phyloP scores from a whole-genome alignment of 306 rosid species.

The Acacia melanoxylon region DNA sequence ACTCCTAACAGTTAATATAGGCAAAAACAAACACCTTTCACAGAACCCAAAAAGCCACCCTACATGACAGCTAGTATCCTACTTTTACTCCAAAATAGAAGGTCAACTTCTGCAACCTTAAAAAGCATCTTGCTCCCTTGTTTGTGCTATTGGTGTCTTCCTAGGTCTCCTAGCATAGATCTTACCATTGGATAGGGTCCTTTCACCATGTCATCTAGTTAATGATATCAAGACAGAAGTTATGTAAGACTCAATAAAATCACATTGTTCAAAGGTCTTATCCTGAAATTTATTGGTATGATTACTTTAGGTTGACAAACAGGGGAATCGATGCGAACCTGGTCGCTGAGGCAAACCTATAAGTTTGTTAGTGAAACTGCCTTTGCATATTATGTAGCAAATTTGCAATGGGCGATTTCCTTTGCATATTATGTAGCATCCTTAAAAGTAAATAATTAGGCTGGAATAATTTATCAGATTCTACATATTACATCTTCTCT shows the following conservation, averaged over 20 bases:
- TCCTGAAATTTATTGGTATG: not conserved
- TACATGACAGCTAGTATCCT: too few relatives aligned
- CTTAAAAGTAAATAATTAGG: too few relatives aligned
- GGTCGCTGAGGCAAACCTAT: not conserved
- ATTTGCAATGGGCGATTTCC: not conserved
- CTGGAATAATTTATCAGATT: not conserved
- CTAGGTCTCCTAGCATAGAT: too few relatives aligned
- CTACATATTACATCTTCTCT: not conserved
- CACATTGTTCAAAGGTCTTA: not conserved
- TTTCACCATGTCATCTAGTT: not conserved
- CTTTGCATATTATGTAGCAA: not conserved
- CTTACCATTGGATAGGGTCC: too few relatives aligned
- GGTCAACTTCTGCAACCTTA: too few relatives aligned
- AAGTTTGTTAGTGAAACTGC: not conserved
- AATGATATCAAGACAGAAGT: not conserved
- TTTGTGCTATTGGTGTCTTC: too few relatives aligned
- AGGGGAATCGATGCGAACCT: not conserved
- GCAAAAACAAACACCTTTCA: too few relatives aligned
- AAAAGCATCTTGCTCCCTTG: too few relatives aligned
- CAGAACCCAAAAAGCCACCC: too few relatives aligned
- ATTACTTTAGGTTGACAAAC: not conserved
- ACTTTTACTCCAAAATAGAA: too few relatives aligned
- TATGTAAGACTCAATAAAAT: not conserved
- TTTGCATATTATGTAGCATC: not conserved
- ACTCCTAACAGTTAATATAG: too few relatives aligned